Conservation (phyloP, 2,329 filamentous ascomycete species). For the Seiridium unicorne region DNA sequence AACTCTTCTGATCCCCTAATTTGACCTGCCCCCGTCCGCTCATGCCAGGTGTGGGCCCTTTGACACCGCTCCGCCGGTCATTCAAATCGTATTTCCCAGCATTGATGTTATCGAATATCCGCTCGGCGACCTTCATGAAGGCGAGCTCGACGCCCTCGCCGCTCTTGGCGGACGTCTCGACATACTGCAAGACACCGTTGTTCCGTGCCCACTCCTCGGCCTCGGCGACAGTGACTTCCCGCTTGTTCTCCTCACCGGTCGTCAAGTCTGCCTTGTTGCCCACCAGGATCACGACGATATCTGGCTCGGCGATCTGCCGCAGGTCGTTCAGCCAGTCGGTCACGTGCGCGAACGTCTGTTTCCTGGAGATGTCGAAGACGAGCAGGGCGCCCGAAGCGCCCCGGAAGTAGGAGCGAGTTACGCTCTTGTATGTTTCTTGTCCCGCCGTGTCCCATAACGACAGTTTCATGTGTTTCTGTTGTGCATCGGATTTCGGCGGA, state of each 20-base stretch:
- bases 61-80: conserved; percentile 88
- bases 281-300: conserved; percentile 91
- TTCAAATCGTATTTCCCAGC: conserved; percentile 93
- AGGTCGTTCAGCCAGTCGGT: conserved; percentile 94
- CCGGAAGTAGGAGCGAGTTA: conserved; percentile 91
- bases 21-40: conserved; percentile 41
- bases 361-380: conserved; percentile 91
- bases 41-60: conserved; percentile 59
- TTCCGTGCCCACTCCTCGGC: conserved; percentile 84
- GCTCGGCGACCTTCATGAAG: conserved; percentile 88
- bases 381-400: conserved; percentile 72
- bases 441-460: conserved; percentile 95
- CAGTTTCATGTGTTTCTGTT: conserved; percentile 84
- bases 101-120: conserved; percentile 96
- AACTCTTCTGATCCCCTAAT: conserved; percentile 38
- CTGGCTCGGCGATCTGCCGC: conserved; percentile 89
- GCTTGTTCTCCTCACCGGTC: conserved; percentile 38
- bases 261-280: conserved; percentile 93
- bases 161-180: conserved; percentile 94
- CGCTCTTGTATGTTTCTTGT: conserved; percentile 96
- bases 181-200: conserved; percentile 88
- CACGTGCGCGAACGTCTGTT: conserved; percentile 81
- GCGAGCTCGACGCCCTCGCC: conserved; percentile 92
- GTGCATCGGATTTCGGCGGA: conserved; percentile 38
- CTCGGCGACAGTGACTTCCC: conserved; percentile 79